phyloP scores from a whole-genome alignment of 768 basidiomycete genomes.

The Lactarius hatsudake region DNA sequence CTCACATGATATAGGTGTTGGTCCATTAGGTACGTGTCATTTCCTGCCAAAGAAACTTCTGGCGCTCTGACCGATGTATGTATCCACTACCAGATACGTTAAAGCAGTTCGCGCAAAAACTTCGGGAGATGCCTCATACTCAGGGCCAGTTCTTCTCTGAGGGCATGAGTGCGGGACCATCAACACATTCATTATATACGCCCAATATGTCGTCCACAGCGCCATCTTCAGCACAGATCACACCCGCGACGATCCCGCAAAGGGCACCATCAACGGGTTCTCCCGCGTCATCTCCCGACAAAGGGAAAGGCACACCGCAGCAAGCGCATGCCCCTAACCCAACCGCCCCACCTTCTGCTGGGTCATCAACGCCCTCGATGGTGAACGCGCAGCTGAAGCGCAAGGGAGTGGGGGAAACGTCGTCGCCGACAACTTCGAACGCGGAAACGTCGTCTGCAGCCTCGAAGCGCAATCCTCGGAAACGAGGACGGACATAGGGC shows the following conservation, averaged over 20 bases:
- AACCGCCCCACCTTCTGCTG: constrained; percentile 9
- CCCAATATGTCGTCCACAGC: constrained; percentile 21
- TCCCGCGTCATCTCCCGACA: constrained; percentile 23
- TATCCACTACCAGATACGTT: constrained; percentile 41
- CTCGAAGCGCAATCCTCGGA: constrained; percentile 51
- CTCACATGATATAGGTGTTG: constrained; percentile 50
- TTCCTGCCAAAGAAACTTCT: constrained; percentile 22
- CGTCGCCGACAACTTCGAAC: constrained; percentile 52
- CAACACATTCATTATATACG: constrained; percentile 23
- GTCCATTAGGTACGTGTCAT: constrained; percentile 61
- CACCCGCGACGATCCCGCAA: constrained; percentile 44
- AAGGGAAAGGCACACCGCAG: constrained; percentile 27
- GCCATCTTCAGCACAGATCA: constrained; percentile 18
- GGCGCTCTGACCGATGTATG: constrained; percentile 6
- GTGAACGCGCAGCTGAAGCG: constrained; percentile 36
- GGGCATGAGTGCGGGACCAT: constrained; percentile 23
- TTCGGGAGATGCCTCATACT: constrained; percentile 34
- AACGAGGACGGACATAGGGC: constrained; percentile 52
- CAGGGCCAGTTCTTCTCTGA: constrained; percentile 19
- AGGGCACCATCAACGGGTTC: constrained; percentile 15
- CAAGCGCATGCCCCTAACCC: constrained; percentile 28
- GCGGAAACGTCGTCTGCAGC: constrained; percentile 43
- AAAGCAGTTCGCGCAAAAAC: constrained; percentile 38
- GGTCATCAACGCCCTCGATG: constrained; percentile 33
- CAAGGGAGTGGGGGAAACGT: constrained; percentile 37